Evolutionary conservation across 768 basidiomycete genomes (phyloP).

Genomic region (Leucocoprinus birnbaumii): DNA sequence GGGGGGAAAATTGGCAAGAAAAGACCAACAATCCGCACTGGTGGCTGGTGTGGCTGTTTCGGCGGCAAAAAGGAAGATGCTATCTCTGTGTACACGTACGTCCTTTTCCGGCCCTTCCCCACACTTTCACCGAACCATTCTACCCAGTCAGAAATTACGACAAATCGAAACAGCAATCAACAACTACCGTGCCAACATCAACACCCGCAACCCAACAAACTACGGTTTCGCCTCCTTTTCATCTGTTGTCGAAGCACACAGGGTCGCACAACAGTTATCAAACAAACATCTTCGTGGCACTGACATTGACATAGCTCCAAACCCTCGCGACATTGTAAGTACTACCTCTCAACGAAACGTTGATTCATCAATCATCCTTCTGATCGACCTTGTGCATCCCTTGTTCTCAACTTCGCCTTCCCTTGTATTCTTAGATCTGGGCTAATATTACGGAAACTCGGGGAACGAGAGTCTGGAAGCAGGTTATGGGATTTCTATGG

Average conservation of each 20-base stretch:
- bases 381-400: too few relatives aligned
- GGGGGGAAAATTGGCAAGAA: conserved; percentile 60
- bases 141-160: conserved; percentile 23
- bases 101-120: neutral
- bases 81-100: conserved; percentile 34
- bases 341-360: neutral
- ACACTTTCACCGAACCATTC: neutral
- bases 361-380: too few relatives aligned
- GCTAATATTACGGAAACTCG: conserved; percentile 59
- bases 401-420: too few relatives aligned
- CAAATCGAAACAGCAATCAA: conserved; percentile 56
- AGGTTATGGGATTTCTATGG: conserved; percentile 58
- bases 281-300: conserved; percentile 37
- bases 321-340: conserved; percentile 40
- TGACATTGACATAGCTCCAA: conserved; percentile 63
- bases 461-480: conserved; percentile 48
- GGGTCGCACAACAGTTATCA: conserved; percentile 48
- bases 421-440: conserved; percentile 57
- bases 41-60: conserved; percentile 73
- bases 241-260: conserved; percentile 60
- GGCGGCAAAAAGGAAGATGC: conserved; percentile 69
- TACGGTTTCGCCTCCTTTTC: conserved; percentile 74
- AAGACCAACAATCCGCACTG: conserved; percentile 63
- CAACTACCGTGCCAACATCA: conserved; percentile 56
- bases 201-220: conserved; percentile 58